Evolutionary conservation across 1,139 yeast genomes (phyloP).

Genomic region (Kodamaea derodonti): DNA sequence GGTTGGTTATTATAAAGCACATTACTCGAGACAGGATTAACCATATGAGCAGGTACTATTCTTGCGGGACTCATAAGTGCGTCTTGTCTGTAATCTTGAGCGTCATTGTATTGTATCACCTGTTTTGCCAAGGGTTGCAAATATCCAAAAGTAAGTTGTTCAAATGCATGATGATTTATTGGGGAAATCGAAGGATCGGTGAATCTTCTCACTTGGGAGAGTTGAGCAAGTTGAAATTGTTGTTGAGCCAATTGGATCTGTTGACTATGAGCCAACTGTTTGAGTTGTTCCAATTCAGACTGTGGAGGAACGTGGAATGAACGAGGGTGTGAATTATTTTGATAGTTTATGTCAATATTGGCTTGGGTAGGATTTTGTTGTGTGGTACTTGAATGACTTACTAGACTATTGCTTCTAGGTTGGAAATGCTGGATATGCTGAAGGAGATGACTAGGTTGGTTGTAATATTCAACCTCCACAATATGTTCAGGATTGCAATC

Average conservation of each 20-base stretch:
- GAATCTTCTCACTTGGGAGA: background rate
- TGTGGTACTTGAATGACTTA: too few species aligned
- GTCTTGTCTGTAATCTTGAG: background rate
- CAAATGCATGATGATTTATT: background rate
- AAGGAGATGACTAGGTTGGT: background rate
- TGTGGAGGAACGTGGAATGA: background rate
- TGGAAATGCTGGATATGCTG: background rate
- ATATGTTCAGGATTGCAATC: too few species aligned
- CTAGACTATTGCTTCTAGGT: too few species aligned
- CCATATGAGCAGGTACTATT: background rate
- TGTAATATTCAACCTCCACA: too few species aligned
- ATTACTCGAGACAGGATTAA: background rate
- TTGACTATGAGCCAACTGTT: background rate
- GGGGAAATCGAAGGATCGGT: background rate
- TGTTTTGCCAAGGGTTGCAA: background rate
- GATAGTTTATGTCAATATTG: background rate
- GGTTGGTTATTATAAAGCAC: background rate
- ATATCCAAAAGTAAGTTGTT: background rate
- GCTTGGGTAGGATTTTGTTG: background rate
- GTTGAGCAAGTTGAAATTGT: background rate
- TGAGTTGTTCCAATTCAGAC: background rate
- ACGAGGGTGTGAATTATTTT: background rate
- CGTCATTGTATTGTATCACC: too few species aligned
- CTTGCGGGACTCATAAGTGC: background rate
- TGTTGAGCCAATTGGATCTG: background rate